A percentile compares a stretch with the other conserved stretches of the same genome.
Conservation (phyloP, 352 stramenopile species). For the Phytophthora macrochlamydospora region DNA sequence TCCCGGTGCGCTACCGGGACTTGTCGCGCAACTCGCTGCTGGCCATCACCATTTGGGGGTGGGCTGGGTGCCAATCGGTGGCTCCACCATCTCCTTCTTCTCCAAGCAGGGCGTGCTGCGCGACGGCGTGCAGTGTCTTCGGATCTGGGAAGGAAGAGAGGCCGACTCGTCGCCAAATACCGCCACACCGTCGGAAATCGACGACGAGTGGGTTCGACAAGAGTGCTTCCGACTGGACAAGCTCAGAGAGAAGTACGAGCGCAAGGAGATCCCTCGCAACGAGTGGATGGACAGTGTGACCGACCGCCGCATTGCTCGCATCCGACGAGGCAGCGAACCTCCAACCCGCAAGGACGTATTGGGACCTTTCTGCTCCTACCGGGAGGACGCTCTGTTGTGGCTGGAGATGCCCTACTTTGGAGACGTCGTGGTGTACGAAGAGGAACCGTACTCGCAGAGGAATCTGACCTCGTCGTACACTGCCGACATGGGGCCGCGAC, state of each 20-base stretch:
- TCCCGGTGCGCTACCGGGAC: slow-evolving; percentile 87
- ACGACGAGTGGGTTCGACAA: slow-evolving; percentile 74
- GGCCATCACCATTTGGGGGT: slow-evolving; percentile 88
- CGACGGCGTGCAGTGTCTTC: slow-evolving; percentile 88
- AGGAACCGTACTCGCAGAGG: slow-evolving; percentile 88
- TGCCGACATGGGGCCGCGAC: slow-evolving; percentile 45
- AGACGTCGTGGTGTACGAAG: slow-evolving; percentile 92
- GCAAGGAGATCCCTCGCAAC: slow-evolving; percentile 84
- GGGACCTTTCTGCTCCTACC: slow-evolving; percentile 75
- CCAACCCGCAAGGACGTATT: slow-evolving; percentile 71
- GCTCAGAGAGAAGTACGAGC: slow-evolving; percentile 88
- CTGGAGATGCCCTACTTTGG: slow-evolving; percentile 93
- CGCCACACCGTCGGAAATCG: slow-evolving; percentile 71
- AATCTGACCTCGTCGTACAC: slow-evolving; percentile 61
- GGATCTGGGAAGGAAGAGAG: slow-evolving; percentile 74
- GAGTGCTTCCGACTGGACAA: slow-evolving; percentile 89
- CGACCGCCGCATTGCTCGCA: slow-evolving; percentile 83
- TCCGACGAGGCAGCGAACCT: slow-evolving; percentile 79
- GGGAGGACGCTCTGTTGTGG: slow-evolving; percentile 81
- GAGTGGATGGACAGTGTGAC: slow-evolving; percentile 94
- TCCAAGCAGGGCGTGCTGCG: slow-evolving; percentile 82
- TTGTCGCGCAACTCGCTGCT: slow-evolving; percentile 86
- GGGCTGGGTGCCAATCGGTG: slow-evolving; percentile 79
- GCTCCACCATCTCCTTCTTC: slow-evolving; percentile 90
- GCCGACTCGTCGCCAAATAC: slow-evolving; percentile 72